phyloP scores from a whole-genome alignment of 2,329 filamentous ascomycete genomes.

The Aspergillus fijiensis region DNA sequence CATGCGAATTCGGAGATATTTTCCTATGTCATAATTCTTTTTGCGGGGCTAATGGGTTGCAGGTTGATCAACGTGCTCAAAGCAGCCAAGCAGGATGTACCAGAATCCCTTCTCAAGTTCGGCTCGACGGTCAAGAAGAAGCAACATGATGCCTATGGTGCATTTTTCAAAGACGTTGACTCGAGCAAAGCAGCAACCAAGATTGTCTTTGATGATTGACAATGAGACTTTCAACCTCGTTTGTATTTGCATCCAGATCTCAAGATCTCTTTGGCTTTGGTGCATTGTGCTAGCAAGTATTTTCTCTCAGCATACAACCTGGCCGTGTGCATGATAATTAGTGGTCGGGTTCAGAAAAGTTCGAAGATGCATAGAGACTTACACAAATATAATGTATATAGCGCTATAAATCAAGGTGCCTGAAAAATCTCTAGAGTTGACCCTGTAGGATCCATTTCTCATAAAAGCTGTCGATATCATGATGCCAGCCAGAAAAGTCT shows the following conservation, averaged over 20 bases:
- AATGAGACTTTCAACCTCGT: conserved; percentile 21
- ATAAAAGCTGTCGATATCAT: conserved; percentile 47
- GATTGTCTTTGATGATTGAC: conserved; percentile 75
- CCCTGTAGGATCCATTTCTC: conserved; percentile 18
- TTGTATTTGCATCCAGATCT: conserved; percentile 16
- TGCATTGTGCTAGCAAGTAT: conserved; percentile 30
- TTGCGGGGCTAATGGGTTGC: conserved; percentile 21
- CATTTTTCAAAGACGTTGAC: conserved; percentile 89
- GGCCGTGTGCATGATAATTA: conserved; percentile 23
- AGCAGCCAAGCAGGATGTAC: conserved; percentile 86
- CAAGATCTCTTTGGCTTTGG: conserved; percentile 20
- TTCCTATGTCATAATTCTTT: neutral
- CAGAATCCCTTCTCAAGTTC: conserved; percentile 88
- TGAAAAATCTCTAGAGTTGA: conserved; percentile 32
- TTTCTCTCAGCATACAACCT: conserved; percentile 39
- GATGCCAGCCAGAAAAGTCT: conserved; percentile 47
- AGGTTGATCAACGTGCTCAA: conserved; percentile 92
- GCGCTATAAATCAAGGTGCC: conserved; percentile 53
- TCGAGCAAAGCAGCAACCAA: conserved; percentile 82
- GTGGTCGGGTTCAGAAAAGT: neutral
- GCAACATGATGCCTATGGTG: conserved; percentile 90
- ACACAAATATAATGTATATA: conserved; percentile 60
- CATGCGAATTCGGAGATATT: neutral
- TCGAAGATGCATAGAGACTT: conserved; percentile 42
- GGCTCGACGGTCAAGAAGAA: conserved; percentile 99